Conservation (phyloP, 306 rosid genomes). For the Pyrus communis region DNA sequence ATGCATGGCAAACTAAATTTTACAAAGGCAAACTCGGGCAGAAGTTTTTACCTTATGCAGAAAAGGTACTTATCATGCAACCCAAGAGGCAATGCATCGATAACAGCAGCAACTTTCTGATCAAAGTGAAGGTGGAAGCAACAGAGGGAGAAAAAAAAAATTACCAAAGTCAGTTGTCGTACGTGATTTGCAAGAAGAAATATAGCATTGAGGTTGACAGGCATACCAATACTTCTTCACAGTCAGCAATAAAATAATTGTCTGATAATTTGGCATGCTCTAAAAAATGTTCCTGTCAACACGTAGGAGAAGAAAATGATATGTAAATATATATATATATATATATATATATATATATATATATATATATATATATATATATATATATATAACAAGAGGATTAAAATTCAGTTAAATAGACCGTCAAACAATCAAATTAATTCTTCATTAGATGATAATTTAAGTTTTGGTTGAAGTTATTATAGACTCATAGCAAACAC, state of each 20-base stretch:
- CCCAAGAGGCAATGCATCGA: constrained; percentile 70
- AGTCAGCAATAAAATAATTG: constrained; percentile 70
- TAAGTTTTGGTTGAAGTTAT: neutral
- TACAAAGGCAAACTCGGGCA: no score
- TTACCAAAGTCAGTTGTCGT: constrained; percentile 2
- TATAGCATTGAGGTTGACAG: neutral
- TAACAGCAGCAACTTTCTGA: constrained; percentile 77
- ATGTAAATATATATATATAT: no score
- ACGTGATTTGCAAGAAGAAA: constrained; percentile 10
- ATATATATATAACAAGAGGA: neutral
- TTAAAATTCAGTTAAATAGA: neutral
- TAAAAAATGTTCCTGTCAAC: constrained; percentile 79
- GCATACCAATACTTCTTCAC: constrained; percentile 75
- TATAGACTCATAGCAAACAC: neutral
- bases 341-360: no score
- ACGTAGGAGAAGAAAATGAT: neutral
- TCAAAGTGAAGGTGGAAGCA: constrained; percentile 19
- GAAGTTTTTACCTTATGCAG: constrained; percentile 56
- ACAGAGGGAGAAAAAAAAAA: constrained; percentile 13
- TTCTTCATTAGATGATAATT: neutral
- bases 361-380: no score
- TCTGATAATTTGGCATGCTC: constrained; percentile 77
- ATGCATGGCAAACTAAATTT: constrained; percentile 3
- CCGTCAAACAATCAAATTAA: neutral
- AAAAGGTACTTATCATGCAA: constrained; percentile 83